phyloP scores from a whole-genome alignment of 2,329 filamentous ascomycete genomes.

The Sporothrix curviconia region DNA sequence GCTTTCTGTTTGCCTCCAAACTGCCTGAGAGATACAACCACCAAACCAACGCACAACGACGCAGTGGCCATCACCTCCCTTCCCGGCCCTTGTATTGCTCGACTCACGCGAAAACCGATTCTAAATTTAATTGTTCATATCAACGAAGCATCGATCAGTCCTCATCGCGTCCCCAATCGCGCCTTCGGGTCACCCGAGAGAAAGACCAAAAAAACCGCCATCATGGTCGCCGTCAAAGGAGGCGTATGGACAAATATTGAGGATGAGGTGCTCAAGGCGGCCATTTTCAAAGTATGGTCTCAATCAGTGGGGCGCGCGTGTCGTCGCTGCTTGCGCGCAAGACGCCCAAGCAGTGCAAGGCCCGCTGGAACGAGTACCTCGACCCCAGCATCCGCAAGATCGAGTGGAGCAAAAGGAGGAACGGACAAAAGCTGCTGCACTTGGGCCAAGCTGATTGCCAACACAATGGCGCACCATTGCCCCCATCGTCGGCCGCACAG shows the following conservation, averaged over 20 bases:
- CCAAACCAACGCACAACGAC: neutral
- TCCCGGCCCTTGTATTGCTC: too few species aligned
- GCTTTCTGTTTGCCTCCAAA: neutral
- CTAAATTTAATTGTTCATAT: too few species aligned
- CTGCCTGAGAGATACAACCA: neutral
- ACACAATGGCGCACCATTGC: conserved; percentile 99
- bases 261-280: conserved; percentile 96
- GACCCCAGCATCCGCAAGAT: conserved; percentile 97
- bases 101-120: too few species aligned
- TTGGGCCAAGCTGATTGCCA: conserved; percentile 96
- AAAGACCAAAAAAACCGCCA: conserved; percentile 22
- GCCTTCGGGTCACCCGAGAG: neutral
- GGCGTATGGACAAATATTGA: conserved; percentile 71
- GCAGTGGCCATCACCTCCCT: neutral
- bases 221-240: conserved; percentile 67
- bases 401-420: conserved; percentile 97
- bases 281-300: conserved; percentile 90
- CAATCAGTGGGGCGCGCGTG: conserved; percentile 97
- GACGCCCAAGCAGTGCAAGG: conserved; percentile 98
- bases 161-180: neutral
- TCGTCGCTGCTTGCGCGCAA: conserved; percentile 95
- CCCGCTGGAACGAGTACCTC: conserved; percentile 96
- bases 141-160: too few species aligned
- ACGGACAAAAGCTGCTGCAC: conserved; percentile 93
- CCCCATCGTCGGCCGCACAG: conserved; percentile 90